These are phyloP conservation scores for Phycomyces nitens DNA, from an alignment of 192 early-diverging fungal species.

Conservation along the genomic window DNA sequence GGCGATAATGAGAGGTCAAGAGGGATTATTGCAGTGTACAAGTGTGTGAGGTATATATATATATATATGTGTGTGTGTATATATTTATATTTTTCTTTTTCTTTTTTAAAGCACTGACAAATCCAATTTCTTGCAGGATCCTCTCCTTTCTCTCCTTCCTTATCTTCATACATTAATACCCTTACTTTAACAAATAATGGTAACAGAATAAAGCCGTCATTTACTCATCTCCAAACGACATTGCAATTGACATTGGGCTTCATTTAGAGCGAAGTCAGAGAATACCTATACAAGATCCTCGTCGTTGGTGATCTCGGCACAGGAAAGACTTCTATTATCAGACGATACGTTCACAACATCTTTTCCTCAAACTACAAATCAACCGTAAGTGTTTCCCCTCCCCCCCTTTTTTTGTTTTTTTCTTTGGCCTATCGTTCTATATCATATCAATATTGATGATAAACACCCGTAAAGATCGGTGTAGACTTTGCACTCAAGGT, in stretches of 20 bases:
- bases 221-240: neutral
- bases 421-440: neutral
- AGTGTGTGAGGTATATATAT: too few relatives aligned
- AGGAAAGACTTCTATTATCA: conserved; percentile 60
- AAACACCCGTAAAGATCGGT: conserved; percentile 53
- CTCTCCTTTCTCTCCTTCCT: neutral
- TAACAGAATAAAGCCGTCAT: too few relatives aligned
- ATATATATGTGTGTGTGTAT: neutral
- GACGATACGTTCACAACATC: conserved; percentile 58
- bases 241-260: neutral
- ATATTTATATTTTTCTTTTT: neutral
- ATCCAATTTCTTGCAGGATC: too few relatives aligned
- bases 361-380: conserved; percentile 56
- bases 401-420: neutral
- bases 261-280: conserved; percentile 32
- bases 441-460: neutral
- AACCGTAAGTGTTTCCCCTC: conserved; percentile 37
- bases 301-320: conserved; percentile 58
- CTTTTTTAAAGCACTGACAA: neutral
- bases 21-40: too few relatives aligned
- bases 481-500: conserved; percentile 62
- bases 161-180: neutral
- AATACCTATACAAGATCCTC: conserved; percentile 61
- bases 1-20: too few relatives aligned
- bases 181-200: too few relatives aligned